phyloP scores from a whole-genome alignment of 1,139 yeast species.

The Sugiyamaella pinicola region DNA sequence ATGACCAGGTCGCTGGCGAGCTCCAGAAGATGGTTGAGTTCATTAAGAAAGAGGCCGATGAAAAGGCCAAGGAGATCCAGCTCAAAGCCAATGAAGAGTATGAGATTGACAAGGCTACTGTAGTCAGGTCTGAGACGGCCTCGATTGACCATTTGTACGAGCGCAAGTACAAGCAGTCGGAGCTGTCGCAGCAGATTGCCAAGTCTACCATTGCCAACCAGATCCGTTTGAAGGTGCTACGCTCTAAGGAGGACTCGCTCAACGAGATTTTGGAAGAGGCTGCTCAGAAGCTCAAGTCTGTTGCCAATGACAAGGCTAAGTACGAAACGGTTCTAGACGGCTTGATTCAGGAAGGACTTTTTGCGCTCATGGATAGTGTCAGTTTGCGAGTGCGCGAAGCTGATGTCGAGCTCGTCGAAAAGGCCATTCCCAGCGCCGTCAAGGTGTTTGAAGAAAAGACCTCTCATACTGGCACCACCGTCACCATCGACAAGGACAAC shows the following conservation, averaged over 20 bases:
- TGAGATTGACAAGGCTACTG: conserved; percentile 93
- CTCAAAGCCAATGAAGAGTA: conserved; percentile 98
- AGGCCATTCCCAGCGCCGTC: conserved; percentile 63
- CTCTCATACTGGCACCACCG: conserved; percentile 18
- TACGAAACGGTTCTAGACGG: conserved; percentile 74
- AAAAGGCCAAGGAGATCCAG: conserved; percentile 94
- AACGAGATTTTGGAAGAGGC: conserved; percentile 74
- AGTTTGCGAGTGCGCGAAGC: conserved; percentile 66
- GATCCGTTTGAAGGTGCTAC: conserved; percentile 85
- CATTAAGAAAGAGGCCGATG: conserved; percentile 98
- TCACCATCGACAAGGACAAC: conserved; percentile 52
- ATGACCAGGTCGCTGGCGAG: conserved; percentile 78
- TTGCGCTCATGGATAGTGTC: conserved; percentile 75
- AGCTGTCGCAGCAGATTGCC: conserved; percentile 91
- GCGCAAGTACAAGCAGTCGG: conserved; percentile 84
- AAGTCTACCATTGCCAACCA: conserved; percentile 95
- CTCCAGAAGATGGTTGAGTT: conserved; percentile 97
- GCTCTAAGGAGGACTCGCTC: conserved; percentile 82
- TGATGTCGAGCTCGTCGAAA: conserved; percentile 66
- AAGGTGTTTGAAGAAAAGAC: conserved; percentile 59
- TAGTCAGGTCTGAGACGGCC: conserved; percentile 89
- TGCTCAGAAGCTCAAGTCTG: conserved; percentile 56
- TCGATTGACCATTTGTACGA: conserved; percentile 82
- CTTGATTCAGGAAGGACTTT: conserved; percentile 80
- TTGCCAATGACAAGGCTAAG: conserved; percentile 53